Evolutionary conservation across 768 basidiomycete genomes (phyloP), one percentile per base, ranked within the genome.

Genomic region (Phaeotremella fagi): DNA sequence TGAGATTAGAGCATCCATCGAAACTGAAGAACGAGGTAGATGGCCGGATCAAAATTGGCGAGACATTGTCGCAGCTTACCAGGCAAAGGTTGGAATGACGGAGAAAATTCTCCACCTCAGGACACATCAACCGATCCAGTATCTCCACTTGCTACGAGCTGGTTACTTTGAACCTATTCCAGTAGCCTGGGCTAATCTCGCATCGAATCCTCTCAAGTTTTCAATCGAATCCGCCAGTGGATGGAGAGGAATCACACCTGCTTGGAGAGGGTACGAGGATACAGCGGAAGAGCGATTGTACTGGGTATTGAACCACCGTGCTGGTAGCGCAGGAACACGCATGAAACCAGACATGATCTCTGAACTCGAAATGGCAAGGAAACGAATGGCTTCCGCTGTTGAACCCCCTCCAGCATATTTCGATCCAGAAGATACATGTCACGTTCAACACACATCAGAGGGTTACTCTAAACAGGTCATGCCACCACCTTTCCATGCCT

Each of bases 91-190:
- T 1, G 60, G 60, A 14, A 61, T 61, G 57, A 44, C 27, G 15
- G 43, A 37, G 20, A 61, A 58, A 37, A 61, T 58, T 25, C 57
- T 57, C 3, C 16, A 54, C 28, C 48, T 58, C 7, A 36, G 60
- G 25, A 14, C 16, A n/a, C 3, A 18, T 18, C 45, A 45, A 18
- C 57, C 57, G 2, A 47, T 61, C 28, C 56, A 61, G 36, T 58
- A 61, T 45, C 43, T 57, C 6, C 59, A 61, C 35, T 45, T 53
- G 6, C 45, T 54, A 12, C 24, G 55, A 42, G 59, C 59, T 16
- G 60, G 60, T 3, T 61, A 54, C 41, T 61, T 61, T 45, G 60
- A 59, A 43, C 59, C 59, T 2, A 61, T 61, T 25, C 59, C 59
- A 18, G 47, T 54, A n/a, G 57, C 58, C 2, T 61, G 59, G 59